Evolutionary conservation across 495 filamentous ascomycete genomes (phyloP).

Genomic region (Penicillium ucsense): DNA sequence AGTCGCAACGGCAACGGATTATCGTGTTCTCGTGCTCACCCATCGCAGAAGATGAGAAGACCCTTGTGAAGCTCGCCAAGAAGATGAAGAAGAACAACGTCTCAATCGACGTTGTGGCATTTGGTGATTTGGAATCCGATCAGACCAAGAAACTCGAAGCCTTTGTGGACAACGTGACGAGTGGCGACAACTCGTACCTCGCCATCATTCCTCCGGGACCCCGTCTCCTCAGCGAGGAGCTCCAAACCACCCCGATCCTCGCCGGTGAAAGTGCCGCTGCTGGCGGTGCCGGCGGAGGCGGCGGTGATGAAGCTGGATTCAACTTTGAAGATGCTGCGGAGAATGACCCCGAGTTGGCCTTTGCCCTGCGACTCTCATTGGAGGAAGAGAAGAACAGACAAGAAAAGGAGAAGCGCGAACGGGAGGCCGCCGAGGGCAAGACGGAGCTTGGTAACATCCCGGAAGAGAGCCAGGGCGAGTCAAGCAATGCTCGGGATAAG

Average conservation of each 20-base stretch:
- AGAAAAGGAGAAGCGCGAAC: conserved; percentile 71
- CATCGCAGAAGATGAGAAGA: conserved; percentile 79
- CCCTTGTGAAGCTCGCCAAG: conserved; percentile 79
- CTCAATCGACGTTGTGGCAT: conserved; percentile 85
- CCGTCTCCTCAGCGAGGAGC: conserved; percentile 81
- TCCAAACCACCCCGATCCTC: conserved; percentile 86
- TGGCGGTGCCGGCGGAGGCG: conserved; percentile 40
- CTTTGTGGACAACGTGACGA: conserved; percentile 87
- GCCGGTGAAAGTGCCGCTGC: conserved; percentile 58
- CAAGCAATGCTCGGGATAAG: conserved; percentile 54
- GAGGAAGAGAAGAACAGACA: conserved; percentile 94
- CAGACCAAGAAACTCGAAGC: conserved; percentile 84
- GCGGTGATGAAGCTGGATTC: conserved; percentile 62
- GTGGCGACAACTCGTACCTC: conserved; percentile 79
- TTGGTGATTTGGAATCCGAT: conserved; percentile 86
- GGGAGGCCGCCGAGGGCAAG: conserved; percentile 62
- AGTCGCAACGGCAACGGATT: conserved; percentile 87
- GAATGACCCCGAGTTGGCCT: conserved; percentile 82
- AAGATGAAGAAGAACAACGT: conserved; percentile 98
- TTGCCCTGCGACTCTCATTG: conserved; percentile 95
- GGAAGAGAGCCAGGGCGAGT: conserved; percentile 71
- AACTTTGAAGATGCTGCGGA: conserved; percentile 46
- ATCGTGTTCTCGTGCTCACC: conserved; percentile 92
- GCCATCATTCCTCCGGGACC: conserved; percentile 86
- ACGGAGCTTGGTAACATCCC: conserved; percentile 66